A percentile compares a stretch with the other conserved stretches of the same genome.
phyloP scores from a whole-genome alignment of 129 eudicot species.

The Tanacetum coccineum region DNA sequence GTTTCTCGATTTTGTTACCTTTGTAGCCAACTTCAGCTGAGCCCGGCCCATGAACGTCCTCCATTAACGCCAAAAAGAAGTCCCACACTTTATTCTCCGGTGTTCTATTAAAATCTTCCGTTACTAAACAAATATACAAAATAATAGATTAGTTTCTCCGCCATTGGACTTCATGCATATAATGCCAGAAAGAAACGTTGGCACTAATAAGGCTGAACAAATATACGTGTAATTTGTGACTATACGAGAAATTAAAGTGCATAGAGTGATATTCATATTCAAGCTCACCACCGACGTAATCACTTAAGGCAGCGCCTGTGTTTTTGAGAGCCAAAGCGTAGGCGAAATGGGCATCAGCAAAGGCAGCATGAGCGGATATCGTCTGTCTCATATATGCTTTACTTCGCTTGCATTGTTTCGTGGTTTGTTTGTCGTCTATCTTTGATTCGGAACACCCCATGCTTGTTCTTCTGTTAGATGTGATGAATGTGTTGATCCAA shows the following conservation, averaged over 20 bases:
- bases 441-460: constrained; percentile 93
- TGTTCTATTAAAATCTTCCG: no score
- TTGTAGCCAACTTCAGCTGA: constrained; percentile 29
- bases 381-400: constrained; percentile 55
- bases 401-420: constrained; percentile 61
- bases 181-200: not conserved
- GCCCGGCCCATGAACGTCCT: constrained; percentile 34
- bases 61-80: constrained; percentile 40
- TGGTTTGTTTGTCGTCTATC: constrained; percentile 61
- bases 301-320: constrained; percentile 76
- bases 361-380: constrained; percentile 54
- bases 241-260: no score
- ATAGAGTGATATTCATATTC: not conserved
- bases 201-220: not conserved
- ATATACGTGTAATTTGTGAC: no score
- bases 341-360: constrained; percentile 59
- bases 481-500: constrained; percentile 1
- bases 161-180: not conserved
- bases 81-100: constrained; percentile 34
- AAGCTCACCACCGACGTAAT: constrained; percentile 56
- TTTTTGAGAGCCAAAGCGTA: constrained; percentile 55
- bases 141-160: no score
- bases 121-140: no score
- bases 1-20: constrained; percentile 20
- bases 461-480: constrained; percentile 14